Conservation (phyloP, 2,329 filamentous ascomycete species). For the Hypomyces perniciosus region DNA sequence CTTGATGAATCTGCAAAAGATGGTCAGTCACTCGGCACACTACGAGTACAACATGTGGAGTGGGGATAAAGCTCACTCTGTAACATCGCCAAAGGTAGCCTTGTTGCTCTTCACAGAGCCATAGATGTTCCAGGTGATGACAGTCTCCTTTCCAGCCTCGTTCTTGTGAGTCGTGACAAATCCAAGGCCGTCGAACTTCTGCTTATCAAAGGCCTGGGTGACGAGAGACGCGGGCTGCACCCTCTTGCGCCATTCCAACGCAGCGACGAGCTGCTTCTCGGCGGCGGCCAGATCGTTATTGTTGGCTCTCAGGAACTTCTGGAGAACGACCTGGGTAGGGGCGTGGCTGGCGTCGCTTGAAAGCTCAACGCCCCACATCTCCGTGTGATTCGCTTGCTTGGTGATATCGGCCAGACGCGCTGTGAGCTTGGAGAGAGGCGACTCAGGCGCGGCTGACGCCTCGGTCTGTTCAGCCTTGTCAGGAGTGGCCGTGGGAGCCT, state of each 20-base stretch:
- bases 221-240: conserved; percentile 64
- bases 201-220: conserved; percentile 55
- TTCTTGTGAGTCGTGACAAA: conserved; percentile 69
- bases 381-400: conserved; percentile 53
- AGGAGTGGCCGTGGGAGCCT: conserved; percentile 15
- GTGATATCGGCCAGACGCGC: conserved; percentile 53
- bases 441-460: conserved; percentile 17
- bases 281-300: conserved; percentile 67
- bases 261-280: conserved; percentile 69
- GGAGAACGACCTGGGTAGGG: conserved; percentile 75
- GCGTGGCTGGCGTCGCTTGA: conserved; percentile 47
- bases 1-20: conserved; percentile 63
- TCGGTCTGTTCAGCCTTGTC: conserved; percentile 14
- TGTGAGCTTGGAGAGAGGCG: conserved; percentile 50
- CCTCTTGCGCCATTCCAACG: conserved; percentile 76
- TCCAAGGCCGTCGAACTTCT: conserved; percentile 72
- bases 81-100: conserved; percentile 74
- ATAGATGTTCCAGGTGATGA: conserved; percentile 93
- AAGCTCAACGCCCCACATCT: conserved; percentile 84
- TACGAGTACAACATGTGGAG: no score
- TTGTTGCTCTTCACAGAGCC: conserved; percentile 77
- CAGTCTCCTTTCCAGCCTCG: conserved; percentile 48
- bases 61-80: conserved; percentile 55
- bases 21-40: not conserved
- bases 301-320: conserved; percentile 93